Evolutionary conservation across 176 grass and related monocot genomes (phyloP).

Genomic region (Raddia guianensis): DNA sequence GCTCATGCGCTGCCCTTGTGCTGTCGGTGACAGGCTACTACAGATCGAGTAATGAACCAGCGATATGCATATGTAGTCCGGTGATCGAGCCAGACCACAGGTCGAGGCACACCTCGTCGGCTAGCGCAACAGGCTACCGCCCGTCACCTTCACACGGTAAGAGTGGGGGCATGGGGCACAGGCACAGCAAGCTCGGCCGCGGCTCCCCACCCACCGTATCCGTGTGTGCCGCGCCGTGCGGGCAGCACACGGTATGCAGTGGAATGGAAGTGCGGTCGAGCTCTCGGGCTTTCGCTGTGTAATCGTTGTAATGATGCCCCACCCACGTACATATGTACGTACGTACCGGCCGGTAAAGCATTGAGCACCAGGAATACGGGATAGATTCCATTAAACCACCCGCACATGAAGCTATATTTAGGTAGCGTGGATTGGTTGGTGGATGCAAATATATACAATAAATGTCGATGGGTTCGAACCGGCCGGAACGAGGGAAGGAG

Average conservation of each 20-base stretch:
- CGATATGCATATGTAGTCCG: neutral
- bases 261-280: no score
- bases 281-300: no score
- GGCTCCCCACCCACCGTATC: neutral
- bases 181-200: no score
- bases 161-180: no score
- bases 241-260: no score
- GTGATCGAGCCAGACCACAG: no score
- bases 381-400: conserved; percentile 3
- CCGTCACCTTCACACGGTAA: neutral
- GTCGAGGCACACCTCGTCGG: no score
- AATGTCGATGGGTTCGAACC: conserved; percentile 8
- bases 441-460: neutral
- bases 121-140: no score
- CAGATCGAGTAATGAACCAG: no score
- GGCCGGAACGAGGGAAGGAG: neutral
- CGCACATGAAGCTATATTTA: conserved; percentile 13
- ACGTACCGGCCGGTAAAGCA: conserved; percentile 3
- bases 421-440: conserved; percentile 26
- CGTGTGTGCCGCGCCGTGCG: neutral
- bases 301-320: no score
- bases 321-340: neutral
- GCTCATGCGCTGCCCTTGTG: neutral
- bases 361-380: conserved; percentile 11
- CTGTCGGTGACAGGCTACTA: neutral